Evolutionary conservation across 495 filamentous ascomycete species (phyloP).

Genomic region (Annulohypoxylon nitens): DNA sequence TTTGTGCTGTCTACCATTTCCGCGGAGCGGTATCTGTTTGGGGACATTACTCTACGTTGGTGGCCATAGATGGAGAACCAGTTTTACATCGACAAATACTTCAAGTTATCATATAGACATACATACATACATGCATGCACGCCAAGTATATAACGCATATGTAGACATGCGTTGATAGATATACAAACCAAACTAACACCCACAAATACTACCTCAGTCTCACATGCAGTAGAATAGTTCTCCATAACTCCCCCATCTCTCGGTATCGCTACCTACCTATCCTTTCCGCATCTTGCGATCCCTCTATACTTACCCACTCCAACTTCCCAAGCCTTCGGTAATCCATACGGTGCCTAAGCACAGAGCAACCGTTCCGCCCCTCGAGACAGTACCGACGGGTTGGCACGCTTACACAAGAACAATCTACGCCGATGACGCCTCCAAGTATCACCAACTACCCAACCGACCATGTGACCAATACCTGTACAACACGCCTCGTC

Average conservation of each 20-base stretch:
- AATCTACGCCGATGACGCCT: background rate
- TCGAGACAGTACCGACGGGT: background rate
- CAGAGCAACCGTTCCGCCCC: background rate
- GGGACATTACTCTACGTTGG: background rate
- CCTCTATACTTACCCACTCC: background rate
- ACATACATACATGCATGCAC: background rate
- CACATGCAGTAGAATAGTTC: background rate
- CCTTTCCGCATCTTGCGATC: background rate
- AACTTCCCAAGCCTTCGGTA: background rate
- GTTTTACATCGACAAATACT: background rate
- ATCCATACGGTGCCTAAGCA: background rate
- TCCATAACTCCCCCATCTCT: background rate
- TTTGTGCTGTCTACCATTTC: background rate
- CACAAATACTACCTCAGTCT: background rate
- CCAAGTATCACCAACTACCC: constrained; percentile 1
- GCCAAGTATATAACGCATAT: background rate
- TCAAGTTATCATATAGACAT: background rate
- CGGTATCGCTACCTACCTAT: background rate
- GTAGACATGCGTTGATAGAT: background rate
- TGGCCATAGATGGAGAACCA: background rate
- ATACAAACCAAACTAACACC: background rate
- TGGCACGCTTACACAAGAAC: background rate
- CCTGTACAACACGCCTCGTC: constrained; percentile 23
- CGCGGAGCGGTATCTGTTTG: background rate
- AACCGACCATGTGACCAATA: background rate